A percentile compares a stretch with the other conserved stretches of the same genome.
These are phyloP conservation scores for Globisporangium irregulare DNA, from an alignment of 352 stramenopile genomes.

Conservation along the genomic window DNA sequence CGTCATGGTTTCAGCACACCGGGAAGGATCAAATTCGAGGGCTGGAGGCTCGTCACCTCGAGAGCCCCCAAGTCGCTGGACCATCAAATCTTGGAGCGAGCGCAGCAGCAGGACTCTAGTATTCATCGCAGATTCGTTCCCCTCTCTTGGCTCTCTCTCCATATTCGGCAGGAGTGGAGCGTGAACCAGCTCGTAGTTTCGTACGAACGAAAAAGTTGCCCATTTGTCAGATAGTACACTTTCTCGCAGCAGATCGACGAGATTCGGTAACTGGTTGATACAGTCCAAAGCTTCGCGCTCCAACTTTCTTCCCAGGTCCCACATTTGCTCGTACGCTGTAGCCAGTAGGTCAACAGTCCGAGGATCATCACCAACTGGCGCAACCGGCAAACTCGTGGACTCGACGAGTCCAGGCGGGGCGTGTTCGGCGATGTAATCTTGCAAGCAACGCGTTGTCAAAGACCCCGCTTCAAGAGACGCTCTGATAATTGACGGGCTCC, in stretches of 20 bases:
- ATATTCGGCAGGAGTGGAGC: conserved; percentile 65
- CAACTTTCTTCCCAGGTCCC: conserved; percentile 50
- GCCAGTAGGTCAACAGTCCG: conserved; percentile 49
- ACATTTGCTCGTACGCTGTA: conserved; percentile 71
- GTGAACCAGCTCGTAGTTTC: conserved; percentile 63
- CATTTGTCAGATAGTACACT: conserved; percentile 61
- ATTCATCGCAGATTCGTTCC: conserved; percentile 25
- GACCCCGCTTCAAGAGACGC: conserved; percentile 55
- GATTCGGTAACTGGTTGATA: conserved; percentile 47
- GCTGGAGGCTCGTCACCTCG: conserved; percentile 67
- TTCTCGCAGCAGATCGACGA: conserved; percentile 64
- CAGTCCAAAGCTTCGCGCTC: conserved; percentile 73
- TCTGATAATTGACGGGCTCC: conserved; percentile 49
- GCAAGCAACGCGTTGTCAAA: conserved; percentile 61
- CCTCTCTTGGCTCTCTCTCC: conserved; percentile 33
- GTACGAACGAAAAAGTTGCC: conserved; percentile 51
- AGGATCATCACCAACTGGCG: conserved; percentile 32
- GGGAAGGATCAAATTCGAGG: conserved; percentile 84
- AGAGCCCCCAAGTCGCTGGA: conserved; percentile 70
- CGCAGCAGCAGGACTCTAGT: conserved; percentile 65
- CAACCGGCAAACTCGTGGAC: conserved; percentile 26
- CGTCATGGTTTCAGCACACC: conserved; percentile 89
- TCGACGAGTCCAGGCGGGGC: conserved; percentile 58
- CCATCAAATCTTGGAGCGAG: conserved; percentile 84
- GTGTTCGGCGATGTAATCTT: conserved; percentile 67